These are phyloP conservation scores for Orbilia javanica DNA, from an alignment of 2,329 filamentous ascomycete species.

Conservation along the genomic window DNA sequence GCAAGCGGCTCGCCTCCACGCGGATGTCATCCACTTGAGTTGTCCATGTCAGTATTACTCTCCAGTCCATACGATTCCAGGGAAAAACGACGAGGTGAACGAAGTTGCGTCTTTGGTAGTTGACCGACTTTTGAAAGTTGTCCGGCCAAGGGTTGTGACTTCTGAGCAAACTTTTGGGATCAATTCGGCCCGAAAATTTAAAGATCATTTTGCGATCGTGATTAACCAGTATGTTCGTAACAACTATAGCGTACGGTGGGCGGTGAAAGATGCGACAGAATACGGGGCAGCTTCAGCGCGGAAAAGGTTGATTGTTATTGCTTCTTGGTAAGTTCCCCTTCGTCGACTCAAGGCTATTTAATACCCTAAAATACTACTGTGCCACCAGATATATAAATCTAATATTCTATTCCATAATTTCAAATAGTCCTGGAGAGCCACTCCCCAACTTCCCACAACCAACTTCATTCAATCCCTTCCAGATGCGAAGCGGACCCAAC, in stretches of 20 bases:
- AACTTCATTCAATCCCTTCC: constrained; percentile 69
- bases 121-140: constrained; percentile 70
- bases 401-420: constrained; percentile 26
- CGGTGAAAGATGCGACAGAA: constrained; percentile 69
- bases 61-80: constrained; percentile 74
- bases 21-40: constrained; percentile 80
- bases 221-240: constrained; percentile 74
- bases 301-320: constrained; percentile 69
- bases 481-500: constrained; percentile 60
- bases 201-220: constrained; percentile 70
- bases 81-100: constrained; percentile 76
- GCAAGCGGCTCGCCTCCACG: constrained; percentile 64
- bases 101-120: constrained; percentile 70
- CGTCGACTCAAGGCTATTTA: background rate
- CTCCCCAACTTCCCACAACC: constrained; percentile 75
- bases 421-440: constrained; percentile 75
- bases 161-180: constrained; percentile 84
- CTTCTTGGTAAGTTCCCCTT: constrained; percentile 67
- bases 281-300: constrained; percentile 70
- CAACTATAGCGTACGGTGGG: constrained; percentile 80
- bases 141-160: constrained; percentile 77
- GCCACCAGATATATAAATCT: constrained; percentile 2
- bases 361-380: too few species aligned
- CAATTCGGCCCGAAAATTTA: constrained; percentile 66
- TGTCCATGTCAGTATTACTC: constrained; percentile 84